A percentile compares a stretch with the other conserved stretches of the same genome.
phyloP scores from a whole-genome alignment of 2,329 filamentous ascomycete species.

The Tetracladium maxilliforme region DNA sequence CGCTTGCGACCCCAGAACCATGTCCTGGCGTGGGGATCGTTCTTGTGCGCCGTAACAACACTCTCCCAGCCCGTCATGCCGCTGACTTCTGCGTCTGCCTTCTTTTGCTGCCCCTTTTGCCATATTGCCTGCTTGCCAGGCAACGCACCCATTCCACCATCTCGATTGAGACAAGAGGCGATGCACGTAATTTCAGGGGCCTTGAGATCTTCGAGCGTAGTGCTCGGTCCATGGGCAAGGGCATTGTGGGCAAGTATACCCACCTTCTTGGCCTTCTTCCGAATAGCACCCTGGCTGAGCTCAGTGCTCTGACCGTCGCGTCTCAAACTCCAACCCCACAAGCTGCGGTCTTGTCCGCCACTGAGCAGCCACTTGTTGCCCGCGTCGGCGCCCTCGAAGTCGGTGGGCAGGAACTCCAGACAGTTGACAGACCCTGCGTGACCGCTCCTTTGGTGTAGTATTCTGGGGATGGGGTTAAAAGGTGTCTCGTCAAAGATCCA shows the following conservation, averaged over 20 bases:
- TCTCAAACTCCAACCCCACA: constrained; percentile 94
- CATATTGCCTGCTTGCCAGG: constrained; percentile 69
- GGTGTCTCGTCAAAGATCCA: constrained; percentile 95
- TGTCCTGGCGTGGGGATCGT: constrained; percentile 73
- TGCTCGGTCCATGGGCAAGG: constrained; percentile 43
- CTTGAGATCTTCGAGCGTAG: constrained; percentile 62
- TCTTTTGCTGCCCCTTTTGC: constrained; percentile 58
- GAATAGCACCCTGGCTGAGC: constrained; percentile 78
- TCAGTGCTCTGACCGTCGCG: constrained; percentile 90
- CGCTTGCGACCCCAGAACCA: constrained; percentile 98
- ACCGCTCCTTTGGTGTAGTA: constrained; percentile 73
- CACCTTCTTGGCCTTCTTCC: constrained; percentile 78
- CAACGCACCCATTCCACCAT: constrained; percentile 81
- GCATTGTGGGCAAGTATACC: constrained; percentile 50
- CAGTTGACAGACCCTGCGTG: constrained; percentile 77
- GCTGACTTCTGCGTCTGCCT: constrained; percentile 55
- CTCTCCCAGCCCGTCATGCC: constrained; percentile 92
- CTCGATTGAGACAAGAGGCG: constrained; percentile 81
- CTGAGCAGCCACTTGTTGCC: constrained; percentile 91
- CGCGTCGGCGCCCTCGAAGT: constrained; percentile 78
- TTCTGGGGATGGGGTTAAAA: constrained; percentile 73
- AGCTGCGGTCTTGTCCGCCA: constrained; percentile 73
- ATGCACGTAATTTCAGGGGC: constrained; percentile 86
- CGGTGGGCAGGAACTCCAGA: constrained; percentile 72
- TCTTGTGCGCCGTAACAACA: constrained; percentile 80